Conservation (phyloP, 2,329 filamentous ascomycete species). For the Pestalotiopsis sp. region DNA sequence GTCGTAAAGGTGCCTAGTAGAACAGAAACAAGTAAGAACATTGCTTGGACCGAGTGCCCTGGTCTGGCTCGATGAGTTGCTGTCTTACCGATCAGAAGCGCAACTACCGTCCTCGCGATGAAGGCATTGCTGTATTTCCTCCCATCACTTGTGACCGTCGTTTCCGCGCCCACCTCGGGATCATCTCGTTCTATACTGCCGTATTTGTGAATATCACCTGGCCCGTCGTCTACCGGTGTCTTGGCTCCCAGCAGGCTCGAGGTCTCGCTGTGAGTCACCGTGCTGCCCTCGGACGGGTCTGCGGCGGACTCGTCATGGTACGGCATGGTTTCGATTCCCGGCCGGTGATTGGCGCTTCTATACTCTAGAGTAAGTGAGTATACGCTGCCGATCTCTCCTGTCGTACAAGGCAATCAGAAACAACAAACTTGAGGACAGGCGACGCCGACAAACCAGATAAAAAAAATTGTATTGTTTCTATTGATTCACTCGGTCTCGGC, state of each 20-base stretch:
- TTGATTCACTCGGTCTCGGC: too few species aligned
- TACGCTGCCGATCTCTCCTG: background rate
- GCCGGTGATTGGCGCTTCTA: too few species aligned
- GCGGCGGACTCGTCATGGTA: background rate
- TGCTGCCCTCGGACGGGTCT: background rate
- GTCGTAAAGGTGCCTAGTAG: slow-evolving; percentile 59
- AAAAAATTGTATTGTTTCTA: too few species aligned
- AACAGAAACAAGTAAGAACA: too few species aligned
- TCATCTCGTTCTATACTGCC: background rate
- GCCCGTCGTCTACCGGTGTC: background rate
- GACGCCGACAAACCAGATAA: too few species aligned
- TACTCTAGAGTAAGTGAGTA: background rate
- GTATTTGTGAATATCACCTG: slow-evolving; percentile 2
- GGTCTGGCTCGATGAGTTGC: background rate
- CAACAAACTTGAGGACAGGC: too few species aligned
- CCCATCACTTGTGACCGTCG: background rate
- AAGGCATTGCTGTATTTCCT: slow-evolving; percentile 19
- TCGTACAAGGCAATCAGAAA: too few species aligned
- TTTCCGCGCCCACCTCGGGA: background rate
- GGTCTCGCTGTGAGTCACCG: background rate
- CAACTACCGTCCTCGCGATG: slow-evolving; percentile 20
- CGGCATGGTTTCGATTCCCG: background rate
- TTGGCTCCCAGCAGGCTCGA: background rate
- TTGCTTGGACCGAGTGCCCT: too few species aligned
- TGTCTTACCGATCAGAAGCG: slow-evolving; percentile 23